Percentiles rank a stretch among this genome's conserved stretches.
Conservation (phyloP, 805 yeast species). For the Kuraishia floccosa region DNA sequence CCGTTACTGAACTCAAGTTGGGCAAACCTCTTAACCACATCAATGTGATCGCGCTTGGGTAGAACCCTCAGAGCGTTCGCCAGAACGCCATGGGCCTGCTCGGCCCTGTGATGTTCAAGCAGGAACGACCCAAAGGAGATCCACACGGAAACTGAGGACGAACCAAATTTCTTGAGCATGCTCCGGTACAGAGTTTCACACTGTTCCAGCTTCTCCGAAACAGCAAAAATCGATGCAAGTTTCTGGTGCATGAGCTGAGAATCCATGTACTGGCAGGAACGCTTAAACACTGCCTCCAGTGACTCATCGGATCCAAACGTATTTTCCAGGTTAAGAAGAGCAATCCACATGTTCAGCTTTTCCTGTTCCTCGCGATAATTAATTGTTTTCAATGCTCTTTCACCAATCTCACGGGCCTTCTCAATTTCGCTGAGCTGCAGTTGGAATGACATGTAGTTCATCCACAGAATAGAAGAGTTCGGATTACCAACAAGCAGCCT, state of each 20-base stretch:
- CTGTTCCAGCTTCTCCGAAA: slow-evolving; percentile 59
- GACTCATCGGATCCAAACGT: slow-evolving; percentile 84
- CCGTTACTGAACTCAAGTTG: slow-evolving; percentile 81
- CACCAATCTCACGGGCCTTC: slow-evolving; percentile 87
- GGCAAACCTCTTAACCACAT: slow-evolving; percentile 79
- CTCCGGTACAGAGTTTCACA: slow-evolving; percentile 60
- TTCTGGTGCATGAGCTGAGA: slow-evolving; percentile 71
- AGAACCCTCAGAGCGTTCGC: slow-evolving; percentile 63
- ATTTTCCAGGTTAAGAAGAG: slow-evolving; percentile 85
- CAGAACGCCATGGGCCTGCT: slow-evolving; percentile 61
- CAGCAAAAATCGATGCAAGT: slow-evolving; percentile 60
- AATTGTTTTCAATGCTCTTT: slow-evolving; percentile 85
- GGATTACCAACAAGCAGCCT: slow-evolving; percentile 87
- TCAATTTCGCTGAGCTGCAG: slow-evolving; percentile 89
- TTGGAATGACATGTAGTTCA: slow-evolving; percentile 97
- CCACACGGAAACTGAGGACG: slow-evolving; percentile 67
- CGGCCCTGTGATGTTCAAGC: slow-evolving; percentile 43
- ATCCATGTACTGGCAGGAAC: slow-evolving; percentile 89
- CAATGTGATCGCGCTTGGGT: slow-evolving; percentile 66
- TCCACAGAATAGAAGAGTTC: slow-evolving; percentile 89
- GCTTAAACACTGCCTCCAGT: slow-evolving; percentile 68
- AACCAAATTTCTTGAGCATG: slow-evolving; percentile 73
- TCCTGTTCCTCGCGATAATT: slow-evolving; percentile 87
- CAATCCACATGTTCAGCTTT: slow-evolving; percentile 92
- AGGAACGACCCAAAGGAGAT: slow-evolving; percentile 68